Evolutionary conservation across 306 rosid species (phyloP).

Genomic region (Lathyrus oleraceus): DNA sequence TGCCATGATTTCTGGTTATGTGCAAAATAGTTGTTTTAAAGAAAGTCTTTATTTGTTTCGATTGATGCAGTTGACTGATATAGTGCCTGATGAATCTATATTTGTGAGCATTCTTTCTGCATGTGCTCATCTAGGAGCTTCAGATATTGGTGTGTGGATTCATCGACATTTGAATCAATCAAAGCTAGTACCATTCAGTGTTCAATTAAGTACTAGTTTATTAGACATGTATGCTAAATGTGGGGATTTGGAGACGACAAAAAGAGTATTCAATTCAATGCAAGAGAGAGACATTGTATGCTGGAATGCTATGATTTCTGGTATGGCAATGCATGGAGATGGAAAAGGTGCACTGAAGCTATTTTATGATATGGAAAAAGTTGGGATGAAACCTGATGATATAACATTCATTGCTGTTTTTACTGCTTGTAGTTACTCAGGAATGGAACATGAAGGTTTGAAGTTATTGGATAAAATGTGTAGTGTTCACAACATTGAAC

Average conservation of each 20-base stretch:
- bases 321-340: constrained; percentile 73
- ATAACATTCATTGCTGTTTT: constrained; percentile 71
- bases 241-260: constrained; percentile 58
- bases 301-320: constrained; percentile 84
- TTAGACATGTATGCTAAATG: constrained; percentile 85
- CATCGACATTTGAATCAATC: constrained; percentile 49
- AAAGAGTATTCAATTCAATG: constrained; percentile 45
- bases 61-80: constrained; percentile 52
- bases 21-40: constrained; percentile 69
- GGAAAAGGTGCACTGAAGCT: constrained; percentile 58
- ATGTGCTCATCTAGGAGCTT: constrained; percentile 76
- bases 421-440: constrained; percentile 76
- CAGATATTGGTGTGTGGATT: constrained; percentile 69
- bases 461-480: constrained; percentile 58
- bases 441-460: constrained; percentile 61
- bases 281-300: constrained; percentile 55
- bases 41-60: constrained; percentile 68
- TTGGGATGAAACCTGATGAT: constrained; percentile 54
- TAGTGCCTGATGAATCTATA: constrained; percentile 67
- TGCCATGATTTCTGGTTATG: constrained; percentile 86
- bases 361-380: constrained; percentile 58
- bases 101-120: constrained; percentile 68
- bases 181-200: constrained; percentile 37
- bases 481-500: constrained; percentile 49
- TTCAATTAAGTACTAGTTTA: constrained; percentile 58